Evolutionary conservation across 2,329 filamentous ascomycete genomes (phyloP).

Genomic region (Xylariaceae sp.): DNA sequence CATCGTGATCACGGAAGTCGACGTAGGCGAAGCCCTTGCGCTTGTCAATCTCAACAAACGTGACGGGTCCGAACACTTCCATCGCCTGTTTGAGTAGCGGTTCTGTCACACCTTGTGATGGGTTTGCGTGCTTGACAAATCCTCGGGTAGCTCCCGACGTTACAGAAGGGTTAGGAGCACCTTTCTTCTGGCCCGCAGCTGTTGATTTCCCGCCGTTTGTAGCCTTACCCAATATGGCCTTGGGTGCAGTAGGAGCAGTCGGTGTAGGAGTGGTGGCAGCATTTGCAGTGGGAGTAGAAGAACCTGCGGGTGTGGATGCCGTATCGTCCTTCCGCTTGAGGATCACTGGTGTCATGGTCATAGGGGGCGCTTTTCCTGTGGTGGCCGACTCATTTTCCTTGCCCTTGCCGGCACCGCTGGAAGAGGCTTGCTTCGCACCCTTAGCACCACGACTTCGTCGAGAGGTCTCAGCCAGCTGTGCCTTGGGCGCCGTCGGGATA

Average conservation of each 20-base stretch:
- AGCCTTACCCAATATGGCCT: slow-evolving; percentile 21
- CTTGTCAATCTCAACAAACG: slow-evolving; percentile 85
- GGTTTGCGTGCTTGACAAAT: slow-evolving; percentile 79
- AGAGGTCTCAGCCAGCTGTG: slow-evolving; percentile 32
- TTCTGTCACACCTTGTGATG: slow-evolving; percentile 89
- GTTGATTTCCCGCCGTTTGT: slow-evolving; percentile 20
- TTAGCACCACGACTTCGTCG: slow-evolving; percentile 33
- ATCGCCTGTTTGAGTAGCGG: slow-evolving; percentile 71
- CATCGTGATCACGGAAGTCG: slow-evolving; percentile 72
- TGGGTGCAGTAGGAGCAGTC: slow-evolving; percentile 31
- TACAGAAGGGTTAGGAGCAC: slow-evolving; percentile 23
- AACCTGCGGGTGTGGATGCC: slow-evolving; percentile 6
- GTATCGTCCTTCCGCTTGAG: slow-evolving; percentile 27
- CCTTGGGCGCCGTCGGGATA: slow-evolving; percentile 28
- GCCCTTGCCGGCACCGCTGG: slow-evolving; percentile 26
- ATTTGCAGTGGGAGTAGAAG: slow-evolving; percentile 22
- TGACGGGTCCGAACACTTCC: slow-evolving; percentile 67
- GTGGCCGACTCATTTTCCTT: slow-evolving; percentile 22
- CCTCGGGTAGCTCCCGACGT: slow-evolving; percentile 57
- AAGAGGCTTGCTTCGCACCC: slow-evolving; percentile 27
- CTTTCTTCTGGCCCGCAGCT: slow-evolving; percentile 31
- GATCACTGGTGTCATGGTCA: slow-evolving; percentile 27
- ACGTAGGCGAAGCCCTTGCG: slow-evolving; percentile 94
- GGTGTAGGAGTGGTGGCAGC: slow-evolving; percentile 23
- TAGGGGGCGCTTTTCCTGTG: slow-evolving; percentile 24